Conservation (phyloP, 129 eudicot species). For the Artemisia tridentata region DNA sequence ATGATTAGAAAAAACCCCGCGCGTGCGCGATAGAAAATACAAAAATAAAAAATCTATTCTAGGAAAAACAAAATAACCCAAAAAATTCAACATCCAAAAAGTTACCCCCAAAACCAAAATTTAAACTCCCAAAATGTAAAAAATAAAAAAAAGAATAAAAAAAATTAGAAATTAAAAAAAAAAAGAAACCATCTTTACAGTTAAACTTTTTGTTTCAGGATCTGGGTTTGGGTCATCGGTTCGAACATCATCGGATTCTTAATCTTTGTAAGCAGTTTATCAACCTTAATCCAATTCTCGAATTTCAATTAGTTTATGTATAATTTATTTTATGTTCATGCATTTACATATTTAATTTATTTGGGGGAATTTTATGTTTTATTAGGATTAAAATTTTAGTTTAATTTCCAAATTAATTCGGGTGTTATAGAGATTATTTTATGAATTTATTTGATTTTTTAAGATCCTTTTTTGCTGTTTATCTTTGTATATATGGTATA, state of each 20-base stretch:
- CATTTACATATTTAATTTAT: not conserved
- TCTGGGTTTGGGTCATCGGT: slow-evolving; percentile 30
- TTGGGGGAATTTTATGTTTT: not conserved
- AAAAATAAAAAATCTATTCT: slow-evolving; percentile 1
- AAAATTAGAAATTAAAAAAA: not conserved
- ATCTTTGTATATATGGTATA: no score
- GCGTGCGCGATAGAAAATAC: not conserved
- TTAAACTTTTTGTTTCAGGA: slow-evolving; percentile 19
- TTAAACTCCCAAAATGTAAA: slow-evolving; percentile 15
- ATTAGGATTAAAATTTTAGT: not conserved
- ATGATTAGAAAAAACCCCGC: no score
- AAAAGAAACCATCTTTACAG: slow-evolving; percentile 14
- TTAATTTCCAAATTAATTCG: slow-evolving; percentile 4
- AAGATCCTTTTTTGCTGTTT: no score
- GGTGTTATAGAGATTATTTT: not conserved
- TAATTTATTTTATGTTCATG: not conserved
- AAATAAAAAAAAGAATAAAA: not conserved
- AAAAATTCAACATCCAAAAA: slow-evolving; percentile 5
- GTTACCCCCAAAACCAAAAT: slow-evolving; percentile 32
- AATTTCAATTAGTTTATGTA: no score
- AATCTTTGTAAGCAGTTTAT: not conserved
- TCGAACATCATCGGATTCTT: slow-evolving; percentile 13
- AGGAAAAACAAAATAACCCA: slow-evolving; percentile 1
- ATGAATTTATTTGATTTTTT: no score
- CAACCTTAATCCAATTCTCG: not conserved